A percentile compares a stretch with the other conserved stretches of the same genome.
phyloP scores from a whole-genome alignment of 345 rosid genomes.

The Pelargonium nanum region DNA sequence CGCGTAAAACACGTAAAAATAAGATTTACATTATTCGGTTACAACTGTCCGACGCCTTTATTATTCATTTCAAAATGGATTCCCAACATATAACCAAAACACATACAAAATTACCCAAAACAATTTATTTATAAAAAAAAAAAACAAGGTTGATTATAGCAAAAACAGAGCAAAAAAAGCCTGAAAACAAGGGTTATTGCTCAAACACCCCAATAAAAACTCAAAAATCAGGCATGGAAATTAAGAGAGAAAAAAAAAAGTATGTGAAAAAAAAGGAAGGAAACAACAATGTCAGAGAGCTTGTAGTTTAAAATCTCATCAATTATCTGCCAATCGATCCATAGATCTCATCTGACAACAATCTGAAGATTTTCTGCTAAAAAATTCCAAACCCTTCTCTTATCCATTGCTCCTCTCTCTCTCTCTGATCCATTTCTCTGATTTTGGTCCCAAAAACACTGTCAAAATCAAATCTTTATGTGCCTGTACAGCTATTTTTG shows the following conservation, averaged over 20 bases:
- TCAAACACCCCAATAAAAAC: conserved; percentile 2
- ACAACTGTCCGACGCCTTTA: too few relatives aligned
- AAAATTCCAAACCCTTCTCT: conserved; percentile 22
- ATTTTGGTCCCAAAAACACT: conserved; percentile 10
- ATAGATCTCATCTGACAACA: conserved; percentile 35
- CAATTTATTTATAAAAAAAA: too few relatives aligned
- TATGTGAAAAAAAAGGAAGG: conserved; percentile 4
- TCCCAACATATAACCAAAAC: too few relatives aligned
- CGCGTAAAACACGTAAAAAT: too few relatives aligned
- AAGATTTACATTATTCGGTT: too few relatives aligned
- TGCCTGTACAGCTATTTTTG: conserved; percentile 42
- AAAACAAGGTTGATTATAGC: too few relatives aligned
- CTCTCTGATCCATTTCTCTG: conserved; percentile 28
- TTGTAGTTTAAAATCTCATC: conserved; percentile 12
- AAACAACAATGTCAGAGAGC: conserved; percentile 33
- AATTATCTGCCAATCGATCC: conserved; percentile 17
- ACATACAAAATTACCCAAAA: too few relatives aligned
- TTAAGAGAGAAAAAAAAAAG: conserved; percentile 9
- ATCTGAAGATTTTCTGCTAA: conserved; percentile 33
- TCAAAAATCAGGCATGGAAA: conserved; percentile 1
- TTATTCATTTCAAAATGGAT: too few relatives aligned
- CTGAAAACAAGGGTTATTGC: conserved; percentile 19
- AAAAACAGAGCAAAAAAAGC: conserved; percentile 7
- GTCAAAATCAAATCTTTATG: conserved; percentile 21
- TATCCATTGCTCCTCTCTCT: conserved; percentile 23